Evolutionary conservation across 192 early-diverging fungal species (phyloP).

Genomic region (Coemansia javaensis): DNA sequence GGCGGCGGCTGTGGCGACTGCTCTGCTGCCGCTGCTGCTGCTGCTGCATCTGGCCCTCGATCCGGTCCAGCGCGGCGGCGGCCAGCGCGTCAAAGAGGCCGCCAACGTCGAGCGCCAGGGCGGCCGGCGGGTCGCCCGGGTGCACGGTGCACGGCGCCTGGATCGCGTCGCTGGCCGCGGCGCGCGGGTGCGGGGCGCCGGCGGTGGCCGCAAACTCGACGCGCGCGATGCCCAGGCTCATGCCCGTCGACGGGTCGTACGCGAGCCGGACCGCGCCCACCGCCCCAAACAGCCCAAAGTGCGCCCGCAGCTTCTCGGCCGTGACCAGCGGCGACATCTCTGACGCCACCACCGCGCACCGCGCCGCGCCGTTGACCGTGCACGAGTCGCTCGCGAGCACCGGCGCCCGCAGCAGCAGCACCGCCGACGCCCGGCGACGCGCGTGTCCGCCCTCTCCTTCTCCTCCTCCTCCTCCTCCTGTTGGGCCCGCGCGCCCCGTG

Average conservation of each 20-base stretch:
- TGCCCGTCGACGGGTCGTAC: slow-evolving; percentile 44
- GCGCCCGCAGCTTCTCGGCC: slow-evolving; percentile 27
- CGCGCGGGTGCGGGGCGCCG: slow-evolving; percentile 32
- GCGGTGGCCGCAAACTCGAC: slow-evolving; percentile 26
- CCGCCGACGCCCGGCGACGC: no score
- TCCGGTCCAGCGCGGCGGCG: background rate
- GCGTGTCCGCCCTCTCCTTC: no score
- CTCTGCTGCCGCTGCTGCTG: no score
- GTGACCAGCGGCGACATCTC: slow-evolving; percentile 47
- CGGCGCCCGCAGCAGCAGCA: slow-evolving; percentile 27
- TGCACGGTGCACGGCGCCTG: slow-evolving; percentile 13
- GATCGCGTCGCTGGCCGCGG: slow-evolving; percentile 34
- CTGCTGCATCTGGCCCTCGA: background rate
- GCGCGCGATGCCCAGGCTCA: slow-evolving; percentile 47
- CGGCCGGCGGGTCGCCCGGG: slow-evolving; percentile 25
- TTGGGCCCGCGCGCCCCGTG: no score
- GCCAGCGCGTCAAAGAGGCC: slow-evolving; percentile 21
- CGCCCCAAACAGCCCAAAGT: slow-evolving; percentile 39
- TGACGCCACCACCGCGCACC: slow-evolving; percentile 26
- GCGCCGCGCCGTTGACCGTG: slow-evolving; percentile 11
- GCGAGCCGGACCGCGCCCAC: slow-evolving; percentile 34
- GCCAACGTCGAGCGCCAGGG: slow-evolving; percentile 18
- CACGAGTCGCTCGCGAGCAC: slow-evolving; percentile 30
- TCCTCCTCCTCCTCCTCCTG: no score
- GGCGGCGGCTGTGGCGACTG: background rate